A percentile compares a stretch with the other conserved stretches of the same genome.
Conservation (phyloP, 129 eudicot genomes). For the Artemisia tridentata region DNA sequence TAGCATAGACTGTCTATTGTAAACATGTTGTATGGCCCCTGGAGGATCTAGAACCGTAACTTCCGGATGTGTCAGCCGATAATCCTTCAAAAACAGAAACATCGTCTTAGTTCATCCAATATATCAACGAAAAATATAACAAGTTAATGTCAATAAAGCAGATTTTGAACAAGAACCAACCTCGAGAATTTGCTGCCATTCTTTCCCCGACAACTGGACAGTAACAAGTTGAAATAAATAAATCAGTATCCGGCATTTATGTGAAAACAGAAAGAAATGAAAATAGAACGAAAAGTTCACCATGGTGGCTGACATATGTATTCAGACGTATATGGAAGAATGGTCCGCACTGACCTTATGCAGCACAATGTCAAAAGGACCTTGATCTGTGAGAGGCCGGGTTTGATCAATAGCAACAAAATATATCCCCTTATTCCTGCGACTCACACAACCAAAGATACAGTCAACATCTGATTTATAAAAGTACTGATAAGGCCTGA, state of each 20-base stretch:
- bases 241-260: conserved; percentile 14
- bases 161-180: conserved; percentile 38
- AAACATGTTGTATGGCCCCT: conserved; percentile 79
- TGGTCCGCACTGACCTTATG: conserved; percentile 69
- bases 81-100: conserved; percentile 52
- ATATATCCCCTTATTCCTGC: conserved; percentile 89
- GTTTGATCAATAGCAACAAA: conserved; percentile 92
- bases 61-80: conserved; percentile 75
- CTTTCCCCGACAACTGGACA: conserved; percentile 76
- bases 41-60: conserved; percentile 97
- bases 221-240: neutral
- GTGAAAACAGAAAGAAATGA: neutral
- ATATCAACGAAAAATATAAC: too few relatives aligned
- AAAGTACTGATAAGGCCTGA: neutral
- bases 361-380: conserved; percentile 88
- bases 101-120: neutral
- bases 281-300: conserved; percentile 30
- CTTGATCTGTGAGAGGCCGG: conserved; percentile 90
- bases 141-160: too few relatives aligned
- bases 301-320: conserved; percentile 35
- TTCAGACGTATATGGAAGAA: conserved; percentile 36
- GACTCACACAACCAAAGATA: conserved; percentile 9
- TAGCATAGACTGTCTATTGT: conserved; percentile 94
- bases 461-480: neutral
- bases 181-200: conserved; percentile 91